Evolutionary conservation across 805 yeast genomes (phyloP), one percentile per base, ranked within the genome.

Genomic region (Barnettozyma botsteinii): DNA sequence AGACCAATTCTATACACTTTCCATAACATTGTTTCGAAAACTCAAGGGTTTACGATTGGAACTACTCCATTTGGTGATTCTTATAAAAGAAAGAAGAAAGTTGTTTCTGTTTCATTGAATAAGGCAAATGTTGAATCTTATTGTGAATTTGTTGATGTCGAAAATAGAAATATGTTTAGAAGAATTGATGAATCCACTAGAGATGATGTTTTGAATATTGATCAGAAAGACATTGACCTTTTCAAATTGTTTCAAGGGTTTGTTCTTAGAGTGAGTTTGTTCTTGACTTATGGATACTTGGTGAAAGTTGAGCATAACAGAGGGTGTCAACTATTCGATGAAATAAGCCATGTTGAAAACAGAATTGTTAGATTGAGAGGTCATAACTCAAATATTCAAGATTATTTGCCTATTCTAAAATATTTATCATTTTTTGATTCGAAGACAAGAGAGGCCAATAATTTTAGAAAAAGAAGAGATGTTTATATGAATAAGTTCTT

Each of bases 1-100:
- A 63, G 94, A 31, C 93, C 93, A 0, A 59, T 68, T 17, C 64
- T 73, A 39, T 75, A 74, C 56, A 81, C 88, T 1, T 84, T 85
- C 60, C 93, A 85, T 59, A 62, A 67, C 15, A 66, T 82, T 3
- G 65, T 82, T 31, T 70, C 82, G 0, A 59, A 66, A 19, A 67
- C 74, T 0, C 77, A 72, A 40, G 77, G 81, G 0, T 75, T 69
- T 48, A 80, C 86, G 0, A 66, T 80, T 14, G 86, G 86, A 0
- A 75, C 84, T 1, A 79, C 84, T 0, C 85, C 85, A 1, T 69
- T 64, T 42, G 73, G 81, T 2, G 59, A 55, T 0, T 61, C 74
- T 2, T 79, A 63, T 47, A 58, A 64, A 35, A 59, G 56, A 35
- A 69, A 72, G 53, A 70, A 76, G 50, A 77, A 75, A 52, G 62